Evolutionary conservation across 306 rosid species (phyloP).

Genomic region (Fagus crenata): DNA sequence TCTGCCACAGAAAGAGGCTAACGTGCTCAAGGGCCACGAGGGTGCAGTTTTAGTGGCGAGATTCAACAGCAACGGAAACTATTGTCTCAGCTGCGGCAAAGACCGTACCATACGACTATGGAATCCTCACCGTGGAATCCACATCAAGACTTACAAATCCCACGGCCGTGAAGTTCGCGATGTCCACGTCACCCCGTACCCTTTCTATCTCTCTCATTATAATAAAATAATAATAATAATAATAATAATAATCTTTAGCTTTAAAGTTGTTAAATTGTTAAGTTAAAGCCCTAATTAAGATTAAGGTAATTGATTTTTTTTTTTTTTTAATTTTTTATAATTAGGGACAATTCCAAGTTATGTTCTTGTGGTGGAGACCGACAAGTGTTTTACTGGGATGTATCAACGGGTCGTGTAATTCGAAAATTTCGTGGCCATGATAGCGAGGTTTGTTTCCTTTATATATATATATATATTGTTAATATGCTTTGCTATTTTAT

Average conservation of each 20-base stretch:
- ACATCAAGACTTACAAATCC: conserved; percentile 86
- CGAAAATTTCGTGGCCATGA: conserved; percentile 91
- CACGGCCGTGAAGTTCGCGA: conserved; percentile 91
- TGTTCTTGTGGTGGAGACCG: conserved; percentile 90
- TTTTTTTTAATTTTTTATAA: too few relatives aligned
- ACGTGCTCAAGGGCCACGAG: conserved; percentile 77
- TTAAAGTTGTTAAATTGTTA: too few relatives aligned
- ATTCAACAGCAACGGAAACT: conserved; percentile 77
- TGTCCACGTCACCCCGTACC: conserved; percentile 73
- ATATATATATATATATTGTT: background rate
- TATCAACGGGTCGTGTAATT: conserved; percentile 75
- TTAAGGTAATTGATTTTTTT: too few relatives aligned
- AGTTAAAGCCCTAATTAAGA: too few relatives aligned
- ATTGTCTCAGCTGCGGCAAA: conserved; percentile 77
- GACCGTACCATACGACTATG: conserved; percentile 93
- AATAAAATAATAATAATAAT: too few relatives aligned
- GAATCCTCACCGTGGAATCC: conserved; percentile 96
- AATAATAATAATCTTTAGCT: too few relatives aligned
- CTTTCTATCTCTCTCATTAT: conserved; percentile 7
- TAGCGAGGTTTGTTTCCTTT: conserved; percentile 49
- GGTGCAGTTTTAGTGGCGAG: conserved; percentile 76
- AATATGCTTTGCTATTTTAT: too few relatives aligned
- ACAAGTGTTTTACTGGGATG: conserved; percentile 88
- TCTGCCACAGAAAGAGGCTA: conserved; percentile 58
- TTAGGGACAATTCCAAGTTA: conserved; percentile 80